Conservation (phyloP, 306 rosid genomes). For the Inga leiocalycina region DNA sequence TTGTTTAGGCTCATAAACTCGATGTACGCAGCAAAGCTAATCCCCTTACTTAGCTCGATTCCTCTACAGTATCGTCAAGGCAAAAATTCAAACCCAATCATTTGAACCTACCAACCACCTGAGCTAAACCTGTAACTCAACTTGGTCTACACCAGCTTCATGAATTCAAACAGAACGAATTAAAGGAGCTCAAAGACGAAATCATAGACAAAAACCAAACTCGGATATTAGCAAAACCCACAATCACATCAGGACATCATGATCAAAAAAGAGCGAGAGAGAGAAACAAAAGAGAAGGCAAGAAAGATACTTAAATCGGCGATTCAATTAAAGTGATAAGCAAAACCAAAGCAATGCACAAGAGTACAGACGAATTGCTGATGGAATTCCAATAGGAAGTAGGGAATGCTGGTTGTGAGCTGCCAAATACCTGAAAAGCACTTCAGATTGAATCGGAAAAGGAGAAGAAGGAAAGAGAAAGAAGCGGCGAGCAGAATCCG, state of each 20-base stretch:
- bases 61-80: neutral
- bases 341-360: conserved; percentile 36
- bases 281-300: neutral
- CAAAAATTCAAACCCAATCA: neutral
- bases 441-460: conserved; percentile 8
- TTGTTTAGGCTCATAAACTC: neutral
- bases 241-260: conserved; percentile 25
- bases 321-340: conserved; percentile 5
- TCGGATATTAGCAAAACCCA: neutral
- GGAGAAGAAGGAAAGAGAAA: conserved; percentile 4
- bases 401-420: conserved; percentile 2
- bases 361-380: neutral
- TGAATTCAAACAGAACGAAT: neutral
- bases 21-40: neutral
- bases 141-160: neutral
- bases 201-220: neutral
- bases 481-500: neutral
- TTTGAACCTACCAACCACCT: neutral
- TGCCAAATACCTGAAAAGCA: conserved; percentile 32
- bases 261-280: conserved; percentile 9
- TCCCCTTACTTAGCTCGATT: neutral
- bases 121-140: neutral
- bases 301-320: neutral
- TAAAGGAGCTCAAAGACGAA: neutral
- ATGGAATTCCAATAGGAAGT: neutral